Conservation (phyloP, 2,329 filamentous ascomycete genomes). For the Mariannaea elegans region DNA sequence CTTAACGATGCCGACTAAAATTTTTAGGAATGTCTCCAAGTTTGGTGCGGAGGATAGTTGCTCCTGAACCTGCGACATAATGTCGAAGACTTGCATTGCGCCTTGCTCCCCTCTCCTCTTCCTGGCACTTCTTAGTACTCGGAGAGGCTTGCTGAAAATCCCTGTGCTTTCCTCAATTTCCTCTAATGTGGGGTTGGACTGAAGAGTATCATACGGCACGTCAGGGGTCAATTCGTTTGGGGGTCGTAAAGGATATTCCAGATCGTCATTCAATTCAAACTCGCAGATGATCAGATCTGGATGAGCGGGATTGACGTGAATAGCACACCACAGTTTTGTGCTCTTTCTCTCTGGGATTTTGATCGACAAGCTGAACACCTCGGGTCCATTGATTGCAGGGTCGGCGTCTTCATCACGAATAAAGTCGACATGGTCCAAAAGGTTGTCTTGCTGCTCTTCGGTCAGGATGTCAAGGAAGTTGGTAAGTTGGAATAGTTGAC, state of each 20-base stretch:
- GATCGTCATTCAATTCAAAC: slow-evolving; percentile 86
- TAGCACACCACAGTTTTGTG: slow-evolving; percentile 85
- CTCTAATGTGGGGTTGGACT: slow-evolving; percentile 75
- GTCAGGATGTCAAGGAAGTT: slow-evolving; percentile 86
- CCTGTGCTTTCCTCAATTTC: slow-evolving; percentile 81
- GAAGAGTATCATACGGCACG: slow-evolving; percentile 76
- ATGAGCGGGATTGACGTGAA: slow-evolving; percentile 77
- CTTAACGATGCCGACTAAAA: slow-evolving; percentile 85
- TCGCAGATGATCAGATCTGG: slow-evolving; percentile 83
- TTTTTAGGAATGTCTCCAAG: slow-evolving; percentile 79
- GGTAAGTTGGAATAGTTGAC: slow-evolving; percentile 75
- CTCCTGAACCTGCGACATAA: slow-evolving; percentile 91
- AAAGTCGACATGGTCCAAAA: slow-evolving; percentile 88
- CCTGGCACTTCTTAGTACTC: slow-evolving; percentile 77
- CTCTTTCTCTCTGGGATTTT: slow-evolving; percentile 63
- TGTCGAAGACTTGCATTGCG: slow-evolving; percentile 90
- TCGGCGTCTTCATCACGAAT: slow-evolving; percentile 85
- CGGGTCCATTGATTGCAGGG: slow-evolving; percentile 78
- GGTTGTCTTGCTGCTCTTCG: slow-evolving; percentile 83
- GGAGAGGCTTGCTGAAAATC: slow-evolving; percentile 78
- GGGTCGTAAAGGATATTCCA: slow-evolving; percentile 72
- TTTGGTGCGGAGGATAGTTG: slow-evolving; percentile 78
- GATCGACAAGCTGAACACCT: slow-evolving; percentile 84
- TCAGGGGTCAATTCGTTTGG: slow-evolving; percentile 67
- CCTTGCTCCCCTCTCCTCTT: slow-evolving; percentile 81